Evolutionary conservation across 1,284 basidiomycete species (phyloP).

Genomic region (Puccinia coronata): DNA sequence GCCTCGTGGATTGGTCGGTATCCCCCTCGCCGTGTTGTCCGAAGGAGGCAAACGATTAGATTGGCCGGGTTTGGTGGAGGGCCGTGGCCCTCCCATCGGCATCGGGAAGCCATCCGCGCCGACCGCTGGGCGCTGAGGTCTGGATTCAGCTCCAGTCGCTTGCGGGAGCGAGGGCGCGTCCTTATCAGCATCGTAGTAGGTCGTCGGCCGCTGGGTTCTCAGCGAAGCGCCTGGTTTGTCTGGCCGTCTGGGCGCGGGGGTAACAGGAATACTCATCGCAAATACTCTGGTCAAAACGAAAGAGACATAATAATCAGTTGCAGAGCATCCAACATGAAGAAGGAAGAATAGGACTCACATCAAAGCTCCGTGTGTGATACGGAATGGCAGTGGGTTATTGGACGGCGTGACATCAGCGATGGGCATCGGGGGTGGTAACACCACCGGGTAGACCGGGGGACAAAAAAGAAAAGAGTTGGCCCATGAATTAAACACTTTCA

Average conservation of each 20-base stretch:
- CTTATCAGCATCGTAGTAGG: constrained; percentile 42
- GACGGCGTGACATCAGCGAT: too few relatives aligned
- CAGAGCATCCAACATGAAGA: neutral
- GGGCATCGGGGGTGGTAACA: too few relatives aligned
- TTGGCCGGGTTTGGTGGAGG: neutral
- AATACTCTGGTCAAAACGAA: neutral
- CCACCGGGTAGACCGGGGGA: too few relatives aligned
- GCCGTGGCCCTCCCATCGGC: neutral
- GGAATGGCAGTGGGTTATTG: too few relatives aligned
- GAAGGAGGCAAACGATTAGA: neutral
- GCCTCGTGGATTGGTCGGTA: neutral
- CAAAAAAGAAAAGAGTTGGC: too few relatives aligned
- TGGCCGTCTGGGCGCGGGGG: constrained; percentile 17
- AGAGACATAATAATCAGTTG: too few relatives aligned
- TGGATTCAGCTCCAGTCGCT: constrained; percentile 4
- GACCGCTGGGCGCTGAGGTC: neutral
- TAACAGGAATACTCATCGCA: constrained; percentile 8
- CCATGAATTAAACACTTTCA: too few relatives aligned
- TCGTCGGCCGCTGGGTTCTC: constrained; percentile 48
- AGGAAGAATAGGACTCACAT: neutral
- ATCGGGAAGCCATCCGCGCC: neutral
- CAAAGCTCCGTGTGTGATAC: neutral
- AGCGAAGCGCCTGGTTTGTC: constrained; percentile 30
- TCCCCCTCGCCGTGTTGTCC: neutral
- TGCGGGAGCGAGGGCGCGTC: constrained; percentile 5